These are phyloP conservation scores for Dendrobium chrysotoxum DNA, from an alignment of 106 monocot genomes.

Conservation along the genomic window DNA sequence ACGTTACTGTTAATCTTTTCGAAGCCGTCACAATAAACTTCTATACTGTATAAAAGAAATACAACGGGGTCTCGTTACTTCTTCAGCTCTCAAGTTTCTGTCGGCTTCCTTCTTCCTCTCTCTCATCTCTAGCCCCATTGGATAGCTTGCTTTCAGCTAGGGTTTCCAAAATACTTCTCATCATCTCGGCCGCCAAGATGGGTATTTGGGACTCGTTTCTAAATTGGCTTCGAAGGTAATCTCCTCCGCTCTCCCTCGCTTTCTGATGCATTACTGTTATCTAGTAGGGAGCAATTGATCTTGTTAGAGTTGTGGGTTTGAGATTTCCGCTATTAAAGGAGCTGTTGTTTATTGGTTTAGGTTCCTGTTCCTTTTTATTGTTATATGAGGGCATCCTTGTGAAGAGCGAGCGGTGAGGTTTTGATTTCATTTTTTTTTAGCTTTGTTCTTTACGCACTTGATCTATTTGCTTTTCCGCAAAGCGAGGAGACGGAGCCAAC, in stretches of 20 bases:
- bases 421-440: conserved; percentile 5
- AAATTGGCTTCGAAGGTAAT: conserved; percentile 43
- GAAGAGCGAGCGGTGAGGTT: background rate
- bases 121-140: too few relatives aligned
- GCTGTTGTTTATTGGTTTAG: background rate
- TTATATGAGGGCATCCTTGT: background rate
- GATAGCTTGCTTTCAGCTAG: background rate
- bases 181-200: conserved; percentile 10
- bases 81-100: too few relatives aligned
- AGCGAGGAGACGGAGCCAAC: background rate
- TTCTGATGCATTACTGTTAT: background rate
- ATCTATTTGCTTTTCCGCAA: background rate
- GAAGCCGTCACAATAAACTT: too few relatives aligned
- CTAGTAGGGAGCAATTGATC: background rate
- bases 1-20: too few relatives aligned
- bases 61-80: too few relatives aligned
- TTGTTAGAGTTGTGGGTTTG: background rate
- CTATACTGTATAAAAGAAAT: too few relatives aligned
- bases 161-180: background rate
- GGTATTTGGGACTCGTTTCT: conserved; percentile 42
- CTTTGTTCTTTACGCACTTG: background rate
- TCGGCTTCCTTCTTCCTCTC: too few relatives aligned
- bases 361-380: background rate
- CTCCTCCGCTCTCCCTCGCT: background rate
- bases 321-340: background rate